Evolutionary conservation across 495 filamentous ascomycete species (phyloP), one percentile per base, ranked within the genome.

Genomic region (Polyplosphaeria fusca): DNA sequence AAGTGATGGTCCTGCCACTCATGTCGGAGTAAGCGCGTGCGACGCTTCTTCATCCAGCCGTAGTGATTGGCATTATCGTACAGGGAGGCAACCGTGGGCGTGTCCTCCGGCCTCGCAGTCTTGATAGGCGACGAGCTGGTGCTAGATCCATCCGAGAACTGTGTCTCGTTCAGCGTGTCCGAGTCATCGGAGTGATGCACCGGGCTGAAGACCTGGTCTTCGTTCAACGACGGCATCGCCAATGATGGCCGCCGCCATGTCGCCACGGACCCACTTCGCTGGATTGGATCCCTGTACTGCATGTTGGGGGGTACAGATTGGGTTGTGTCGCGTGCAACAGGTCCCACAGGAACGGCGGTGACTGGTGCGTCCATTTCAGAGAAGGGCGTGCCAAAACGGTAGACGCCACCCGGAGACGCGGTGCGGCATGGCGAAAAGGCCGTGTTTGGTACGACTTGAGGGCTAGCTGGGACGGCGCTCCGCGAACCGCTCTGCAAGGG

Each of bases 271-370:
- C 57, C 55, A 20, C 61, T 54, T 69, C 77, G 69, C 71, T 76
- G 42, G 71, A 85, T 69, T 67, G 79, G 62, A 74, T 69, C 69
- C 46, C 85, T 80, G 74, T 82, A 89, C 65, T 77, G 77, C 90
- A 97, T 96, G 70, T 95, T 82, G 4, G 93, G 92, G 19, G 93
- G 93, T 0, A 96, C 93, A 1, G 91, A 96, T 63, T 95, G 88
- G 3, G 89, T 91, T 9, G 72, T 71, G 47, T 87, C 82, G 2
- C 93, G 83, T 4, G 81, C 77, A 40, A 92, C 74, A 2, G 86
- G 86, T 0, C 83, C 86, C 2, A 83, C 54, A 0, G 82, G 83
- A 18, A 91, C 74, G 3, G 87, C 80, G 1, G 88, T 93, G 2
- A 95, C 67, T 0, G 93, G 91, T n/a, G 87, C 85, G 69, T 97